phyloP scores from a whole-genome alignment of 148 eudicot genomes.

The Cornus florida region DNA sequence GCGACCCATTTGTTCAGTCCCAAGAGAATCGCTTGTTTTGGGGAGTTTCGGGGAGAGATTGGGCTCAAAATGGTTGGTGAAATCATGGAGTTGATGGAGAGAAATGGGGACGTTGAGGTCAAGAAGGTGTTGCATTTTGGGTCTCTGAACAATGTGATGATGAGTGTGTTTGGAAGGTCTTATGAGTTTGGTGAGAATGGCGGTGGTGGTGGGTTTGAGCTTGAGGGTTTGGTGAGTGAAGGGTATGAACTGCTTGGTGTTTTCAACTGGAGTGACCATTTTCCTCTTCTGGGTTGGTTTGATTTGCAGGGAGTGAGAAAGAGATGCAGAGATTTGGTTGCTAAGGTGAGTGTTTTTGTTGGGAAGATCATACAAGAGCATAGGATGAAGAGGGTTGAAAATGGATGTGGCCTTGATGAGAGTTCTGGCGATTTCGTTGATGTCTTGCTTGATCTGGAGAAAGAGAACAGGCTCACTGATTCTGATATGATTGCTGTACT shows the following conservation, averaged over 20 bases:
- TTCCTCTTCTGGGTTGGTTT: constrained; percentile 65
- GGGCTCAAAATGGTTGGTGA: constrained; percentile 48
- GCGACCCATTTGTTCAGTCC: constrained; percentile 73
- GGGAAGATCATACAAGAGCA: constrained; percentile 65
- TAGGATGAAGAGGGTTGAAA: constrained; percentile 25
- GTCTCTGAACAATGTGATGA: constrained; percentile 85
- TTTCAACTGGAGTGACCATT: constrained; percentile 92
- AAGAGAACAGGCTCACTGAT: constrained; percentile 54
- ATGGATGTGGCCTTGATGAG: constrained; percentile 22
- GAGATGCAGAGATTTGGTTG: constrained; percentile 56
- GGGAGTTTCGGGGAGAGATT: constrained; percentile 33
- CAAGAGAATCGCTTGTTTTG: constrained; percentile 37
- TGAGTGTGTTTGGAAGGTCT: constrained; percentile 70
- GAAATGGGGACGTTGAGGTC: constrained; percentile 44
- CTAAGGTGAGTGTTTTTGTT: constrained; percentile 65
- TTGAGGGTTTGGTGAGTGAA: constrained; percentile 69
- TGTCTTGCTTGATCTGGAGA: constrained; percentile 77
- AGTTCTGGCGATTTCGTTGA: constrained; percentile 69
- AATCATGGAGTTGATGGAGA: constrained; percentile 30
- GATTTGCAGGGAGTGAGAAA: constrained; percentile 83
- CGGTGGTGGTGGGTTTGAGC: constrained; percentile 13
- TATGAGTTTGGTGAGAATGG: constrained; percentile 33
- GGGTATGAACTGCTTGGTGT: constrained; percentile 81
- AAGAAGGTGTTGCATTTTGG: constrained; percentile 62
- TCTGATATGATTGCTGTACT: constrained; percentile 91